Percentiles rank a stretch among this genome's conserved stretches.
These are phyloP conservation scores for Beta corolliflora DNA, from an alignment of 179 eudicot genomes.

Conservation along the genomic window DNA sequence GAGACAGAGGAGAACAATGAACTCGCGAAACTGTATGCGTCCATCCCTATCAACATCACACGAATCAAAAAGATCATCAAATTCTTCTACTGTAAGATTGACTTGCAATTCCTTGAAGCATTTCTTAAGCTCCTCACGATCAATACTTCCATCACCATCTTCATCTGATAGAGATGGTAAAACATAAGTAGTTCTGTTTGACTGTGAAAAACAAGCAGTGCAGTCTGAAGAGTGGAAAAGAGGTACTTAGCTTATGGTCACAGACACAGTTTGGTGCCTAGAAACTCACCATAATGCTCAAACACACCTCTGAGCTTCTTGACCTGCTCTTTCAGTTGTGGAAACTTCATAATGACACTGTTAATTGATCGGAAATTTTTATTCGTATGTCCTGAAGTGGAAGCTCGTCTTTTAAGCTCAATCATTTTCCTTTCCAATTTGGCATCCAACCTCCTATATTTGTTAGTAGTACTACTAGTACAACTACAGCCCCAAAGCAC, in stretches of 20 bases:
- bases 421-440: constrained; percentile 59
- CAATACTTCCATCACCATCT: constrained; percentile 54
- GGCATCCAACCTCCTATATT: constrained; percentile 52
- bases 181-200: background rate
- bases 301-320: constrained; percentile 53
- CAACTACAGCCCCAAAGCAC: constrained; percentile 41
- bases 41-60: constrained; percentile 55
- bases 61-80: constrained; percentile 61
- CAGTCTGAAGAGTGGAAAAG: background rate
- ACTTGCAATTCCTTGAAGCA: constrained; percentile 55
- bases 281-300: constrained; percentile 55
- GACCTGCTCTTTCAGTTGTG: constrained; percentile 60
- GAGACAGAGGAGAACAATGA: constrained; percentile 67
- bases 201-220: background rate
- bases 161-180: constrained; percentile 41
- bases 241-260: background rate
- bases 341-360: constrained; percentile 70
- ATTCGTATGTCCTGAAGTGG: constrained; percentile 31
- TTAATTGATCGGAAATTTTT: constrained; percentile 56
- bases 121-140: constrained; percentile 52
- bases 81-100: constrained; percentile 44
- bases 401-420: constrained; percentile 44
- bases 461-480: constrained; percentile 28
- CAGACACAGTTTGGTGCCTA: background rate
- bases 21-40: constrained; percentile 68